These are phyloP conservation scores for Leccinum insolens DNA, from an alignment of 1,284 basidiomycete genomes.

Conservation along the genomic window DNA sequence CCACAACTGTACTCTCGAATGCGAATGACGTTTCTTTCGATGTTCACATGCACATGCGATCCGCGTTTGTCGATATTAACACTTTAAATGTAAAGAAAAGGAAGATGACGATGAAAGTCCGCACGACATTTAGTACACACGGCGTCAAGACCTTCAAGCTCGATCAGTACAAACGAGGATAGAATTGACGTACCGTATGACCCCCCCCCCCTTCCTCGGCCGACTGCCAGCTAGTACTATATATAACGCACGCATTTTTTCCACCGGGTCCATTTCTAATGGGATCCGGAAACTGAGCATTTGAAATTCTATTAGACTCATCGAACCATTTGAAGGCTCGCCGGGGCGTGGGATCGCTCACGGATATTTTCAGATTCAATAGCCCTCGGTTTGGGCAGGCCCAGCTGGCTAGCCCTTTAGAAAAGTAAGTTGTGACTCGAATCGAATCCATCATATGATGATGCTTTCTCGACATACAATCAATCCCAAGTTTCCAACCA, in stretches of 20 bases:
- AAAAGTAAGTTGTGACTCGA: background rate
- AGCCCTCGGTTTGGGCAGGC: background rate
- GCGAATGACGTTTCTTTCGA: background rate
- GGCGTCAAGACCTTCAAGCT: background rate
- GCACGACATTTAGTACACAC: background rate
- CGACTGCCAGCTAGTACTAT: background rate
- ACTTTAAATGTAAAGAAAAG: background rate
- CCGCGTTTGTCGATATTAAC: slow-evolving; percentile 15
- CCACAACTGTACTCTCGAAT: background rate
- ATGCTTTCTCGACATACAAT: background rate
- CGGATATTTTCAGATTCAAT: background rate
- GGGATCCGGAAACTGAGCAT: background rate
- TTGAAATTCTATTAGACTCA: background rate
- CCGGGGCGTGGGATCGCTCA: background rate
- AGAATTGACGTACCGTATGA: background rate
- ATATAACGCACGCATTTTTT: background rate
- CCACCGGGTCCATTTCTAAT: background rate
- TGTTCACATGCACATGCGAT: background rate
- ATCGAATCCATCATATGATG: background rate
- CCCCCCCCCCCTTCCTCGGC: background rate
- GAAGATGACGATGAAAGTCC: background rate
- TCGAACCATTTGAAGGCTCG: background rate
- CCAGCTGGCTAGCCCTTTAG: background rate
- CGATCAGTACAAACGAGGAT: background rate
- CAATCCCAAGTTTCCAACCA: background rate